Conservation (phyloP, 2,329 filamentous ascomycete genomes). For the Ceratocystis diversiconidia region DNA sequence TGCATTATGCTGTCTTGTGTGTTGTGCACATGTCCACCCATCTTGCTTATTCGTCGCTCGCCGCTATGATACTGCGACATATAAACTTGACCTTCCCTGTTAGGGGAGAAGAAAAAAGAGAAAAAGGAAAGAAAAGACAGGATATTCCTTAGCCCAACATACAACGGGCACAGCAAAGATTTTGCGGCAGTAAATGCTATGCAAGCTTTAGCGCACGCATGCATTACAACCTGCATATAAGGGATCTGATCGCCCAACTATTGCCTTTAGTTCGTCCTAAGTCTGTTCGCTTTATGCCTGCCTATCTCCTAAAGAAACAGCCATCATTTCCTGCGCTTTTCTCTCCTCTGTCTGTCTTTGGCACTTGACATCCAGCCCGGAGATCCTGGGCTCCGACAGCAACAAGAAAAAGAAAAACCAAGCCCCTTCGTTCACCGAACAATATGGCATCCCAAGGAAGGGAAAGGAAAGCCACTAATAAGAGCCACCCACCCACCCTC, state of each 20-base stretch:
- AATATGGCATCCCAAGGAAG: not conserved
- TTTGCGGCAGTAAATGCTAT: not conserved
- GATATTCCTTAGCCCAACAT: not conserved
- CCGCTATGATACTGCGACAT: not conserved
- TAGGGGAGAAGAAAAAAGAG: not conserved
- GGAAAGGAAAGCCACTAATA: not conserved
- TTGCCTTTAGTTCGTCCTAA: constrained; percentile 5
- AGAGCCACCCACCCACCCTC: not conserved
- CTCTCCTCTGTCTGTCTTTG: not conserved
- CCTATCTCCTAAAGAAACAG: not conserved
- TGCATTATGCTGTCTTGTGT: not conserved
- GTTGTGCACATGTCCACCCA: not conserved
- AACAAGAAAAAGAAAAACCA: not conserved
- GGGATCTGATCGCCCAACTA: constrained; percentile 1
- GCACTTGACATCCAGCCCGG: not conserved
- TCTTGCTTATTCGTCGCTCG: not conserved
- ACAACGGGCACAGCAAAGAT: not conserved
- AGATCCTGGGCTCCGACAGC: not conserved
- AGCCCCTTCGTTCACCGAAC: not conserved
- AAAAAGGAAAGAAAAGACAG: no score
- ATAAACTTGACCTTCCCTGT: not conserved
- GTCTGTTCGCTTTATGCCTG: not conserved
- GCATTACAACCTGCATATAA: not conserved
- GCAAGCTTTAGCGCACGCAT: not conserved
- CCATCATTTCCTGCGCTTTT: not conserved